Evolutionary conservation across 805 yeast species (phyloP).

Genomic region (Saccharomycopsis sp.): DNA sequence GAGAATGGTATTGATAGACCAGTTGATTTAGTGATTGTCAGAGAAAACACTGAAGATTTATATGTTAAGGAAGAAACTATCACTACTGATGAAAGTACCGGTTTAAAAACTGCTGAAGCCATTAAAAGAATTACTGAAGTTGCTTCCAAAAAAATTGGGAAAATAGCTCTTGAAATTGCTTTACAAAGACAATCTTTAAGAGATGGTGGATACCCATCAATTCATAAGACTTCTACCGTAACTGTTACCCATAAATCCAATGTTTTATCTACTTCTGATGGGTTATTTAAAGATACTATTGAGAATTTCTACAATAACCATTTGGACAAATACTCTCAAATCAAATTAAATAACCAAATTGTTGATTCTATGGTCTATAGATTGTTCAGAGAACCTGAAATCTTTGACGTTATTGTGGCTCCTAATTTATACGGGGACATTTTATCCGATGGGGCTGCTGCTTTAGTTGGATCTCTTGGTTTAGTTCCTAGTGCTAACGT

Average conservation of each 20-base stretch:
- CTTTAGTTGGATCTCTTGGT: slow-evolving; percentile 93
- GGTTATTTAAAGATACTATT: slow-evolving; percentile 88
- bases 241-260: slow-evolving; percentile 97
- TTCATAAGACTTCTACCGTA: slow-evolving; percentile 40
- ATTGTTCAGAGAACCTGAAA: slow-evolving; percentile 96
- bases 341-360: slow-evolving; percentile 85
- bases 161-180: slow-evolving; percentile 88
- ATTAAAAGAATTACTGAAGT: slow-evolving; percentile 89
- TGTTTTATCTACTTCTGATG: slow-evolving; percentile 86
- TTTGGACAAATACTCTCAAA: slow-evolving; percentile 33
- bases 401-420: slow-evolving; percentile 96
- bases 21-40: slow-evolving; percentile 94
- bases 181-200: slow-evolving; percentile 79
- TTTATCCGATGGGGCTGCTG: slow-evolving; percentile 96
- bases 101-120: slow-evolving; percentile 91
- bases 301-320: slow-evolving; percentile 40
- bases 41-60: slow-evolving; percentile 97
- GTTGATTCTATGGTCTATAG: slow-evolving; percentile 99
- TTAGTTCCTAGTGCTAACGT: slow-evolving; percentile 98
- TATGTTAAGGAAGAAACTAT: slow-evolving; percentile 89
- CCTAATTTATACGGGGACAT: slow-evolving; percentile 98
- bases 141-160: slow-evolving; percentile 80
- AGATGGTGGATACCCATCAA: slow-evolving; percentile 44
- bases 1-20: slow-evolving; percentile 68
- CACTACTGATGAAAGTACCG: slow-evolving; percentile 57